phyloP scores from a whole-genome alignment of 2,329 filamentous ascomycete species.

The Arthroderma sp. region DNA sequence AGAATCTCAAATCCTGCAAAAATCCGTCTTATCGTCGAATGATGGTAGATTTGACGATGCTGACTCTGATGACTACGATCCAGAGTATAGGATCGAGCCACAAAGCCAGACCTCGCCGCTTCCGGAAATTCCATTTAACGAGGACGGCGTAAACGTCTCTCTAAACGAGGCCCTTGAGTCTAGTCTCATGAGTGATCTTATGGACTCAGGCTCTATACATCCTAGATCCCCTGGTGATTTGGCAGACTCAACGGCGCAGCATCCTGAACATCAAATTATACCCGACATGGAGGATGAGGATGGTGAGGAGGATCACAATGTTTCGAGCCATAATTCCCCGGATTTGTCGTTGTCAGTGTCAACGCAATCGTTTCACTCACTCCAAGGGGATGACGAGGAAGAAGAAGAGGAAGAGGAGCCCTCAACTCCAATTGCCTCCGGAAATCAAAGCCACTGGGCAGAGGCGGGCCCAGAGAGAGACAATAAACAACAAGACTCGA shows the following conservation, averaged over 20 bases:
- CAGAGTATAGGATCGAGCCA: neutral
- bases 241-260: neutral
- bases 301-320: neutral
- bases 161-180: neutral
- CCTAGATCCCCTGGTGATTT: neutral
- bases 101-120: neutral
- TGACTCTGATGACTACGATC: constrained; percentile 25
- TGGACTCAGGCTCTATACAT: neutral
- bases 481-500: neutral
- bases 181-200: neutral
- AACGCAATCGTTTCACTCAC: neutral
- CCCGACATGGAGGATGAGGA: neutral
- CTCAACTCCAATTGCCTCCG: neutral
- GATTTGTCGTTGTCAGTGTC: constrained; percentile 1
- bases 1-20: constrained; percentile 18
- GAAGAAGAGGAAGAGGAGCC: neutral
- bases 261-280: neutral
- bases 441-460: neutral
- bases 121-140: neutral
- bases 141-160: neutral
- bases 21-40: constrained; percentile 23
- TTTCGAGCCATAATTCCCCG: neutral
- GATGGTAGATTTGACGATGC: constrained; percentile 35
- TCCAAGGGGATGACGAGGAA: neutral
- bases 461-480: neutral